Base-by-base conservation (phyloP, 345 rosid genomes). In the Salix dunnii region DNA sequence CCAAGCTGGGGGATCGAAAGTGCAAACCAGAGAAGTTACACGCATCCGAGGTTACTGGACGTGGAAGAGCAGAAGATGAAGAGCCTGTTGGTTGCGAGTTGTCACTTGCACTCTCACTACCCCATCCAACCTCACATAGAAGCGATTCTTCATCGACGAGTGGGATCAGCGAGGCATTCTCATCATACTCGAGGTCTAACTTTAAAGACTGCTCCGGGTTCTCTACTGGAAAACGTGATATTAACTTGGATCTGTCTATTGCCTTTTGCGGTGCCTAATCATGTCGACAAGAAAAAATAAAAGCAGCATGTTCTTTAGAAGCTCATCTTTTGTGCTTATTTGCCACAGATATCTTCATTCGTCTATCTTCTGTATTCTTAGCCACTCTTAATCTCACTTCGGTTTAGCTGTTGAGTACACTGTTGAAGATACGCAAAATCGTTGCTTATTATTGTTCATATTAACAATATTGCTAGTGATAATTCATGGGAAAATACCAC, bases 111-210 rank as follows among this genome's bases (percentile, higher is more conserved):
- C 90, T 92, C 3, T 84, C 98, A 4, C 55, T 88, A 67, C 86
- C 78, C 23, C 86, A 31, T 21, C 86, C 86, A 6, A 76, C 78
- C 0, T 84, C 90, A 5, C 86, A 83, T 71, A 84, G 86, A 81
- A 84, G 86, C 71, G 85, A 85, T 33, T 85, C 82, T 27, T 87
- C 92, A 28, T 85, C 90, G 0, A 70, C 86, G 20, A 90, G 98
- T n/a, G 97, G 88, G 40, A 83, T 83, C 5, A 89, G 94, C 49
- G 98, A 94, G 82, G 89, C 86, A 4, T 77, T 92, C 79, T 93
- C 95, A 10, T 85, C 86, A 1, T 81, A 82, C 70, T 62, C 86
- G 2, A 78, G 79, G 75, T 82, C 90, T 68, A 83, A 28, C 36
- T 74, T 74, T 16, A 82, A 83, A 71, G 91, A 82, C 58, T 84